Conservation (phyloP, 192 early-diverging fungal species). For the Umbelopsis vinacea region DNA sequence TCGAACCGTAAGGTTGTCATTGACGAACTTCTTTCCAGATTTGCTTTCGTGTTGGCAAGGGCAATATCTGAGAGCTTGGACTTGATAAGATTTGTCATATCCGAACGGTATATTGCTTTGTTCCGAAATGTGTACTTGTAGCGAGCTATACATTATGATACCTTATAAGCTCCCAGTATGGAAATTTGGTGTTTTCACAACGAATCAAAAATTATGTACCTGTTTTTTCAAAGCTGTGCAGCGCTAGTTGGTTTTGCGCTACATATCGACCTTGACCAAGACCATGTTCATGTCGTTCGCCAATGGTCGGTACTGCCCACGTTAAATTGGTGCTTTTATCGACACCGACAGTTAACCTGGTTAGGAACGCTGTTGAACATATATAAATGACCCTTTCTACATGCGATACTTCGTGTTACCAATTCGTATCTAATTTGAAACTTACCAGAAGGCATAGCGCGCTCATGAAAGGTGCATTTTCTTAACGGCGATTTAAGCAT, state of each 20-base stretch:
- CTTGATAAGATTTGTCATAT: slow-evolving; percentile 17
- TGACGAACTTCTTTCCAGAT: neutral
- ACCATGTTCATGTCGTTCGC: slow-evolving; percentile 13
- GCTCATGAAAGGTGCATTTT: slow-evolving; percentile 8
- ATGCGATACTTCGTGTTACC: no score
- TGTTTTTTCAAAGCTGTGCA: slow-evolving; percentile 3
- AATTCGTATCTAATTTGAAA: neutral
- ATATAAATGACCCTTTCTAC: neutral
- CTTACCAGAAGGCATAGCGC: slow-evolving; percentile 25
- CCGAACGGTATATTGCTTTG: slow-evolving; percentile 15
- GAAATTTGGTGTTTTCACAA: neutral
- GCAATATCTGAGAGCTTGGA: neutral
- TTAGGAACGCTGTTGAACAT: neutral
- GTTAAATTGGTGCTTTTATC: slow-evolving; percentile 4
- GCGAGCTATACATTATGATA: neutral
- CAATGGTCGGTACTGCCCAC: slow-evolving; percentile 28
- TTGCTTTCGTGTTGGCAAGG: neutral
- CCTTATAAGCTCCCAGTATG: neutral
- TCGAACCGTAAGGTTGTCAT: neutral
- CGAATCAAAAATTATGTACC: neutral
- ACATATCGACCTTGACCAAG: slow-evolving; percentile 29
- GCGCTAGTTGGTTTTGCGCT: neutral
- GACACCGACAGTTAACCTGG: slow-evolving; percentile 23
- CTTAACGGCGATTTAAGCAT: slow-evolving; percentile 21
- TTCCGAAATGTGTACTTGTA: slow-evolving; percentile 7